phyloP scores from a whole-genome alignment of 129 eudicot species.

The Mikania micrantha region DNA sequence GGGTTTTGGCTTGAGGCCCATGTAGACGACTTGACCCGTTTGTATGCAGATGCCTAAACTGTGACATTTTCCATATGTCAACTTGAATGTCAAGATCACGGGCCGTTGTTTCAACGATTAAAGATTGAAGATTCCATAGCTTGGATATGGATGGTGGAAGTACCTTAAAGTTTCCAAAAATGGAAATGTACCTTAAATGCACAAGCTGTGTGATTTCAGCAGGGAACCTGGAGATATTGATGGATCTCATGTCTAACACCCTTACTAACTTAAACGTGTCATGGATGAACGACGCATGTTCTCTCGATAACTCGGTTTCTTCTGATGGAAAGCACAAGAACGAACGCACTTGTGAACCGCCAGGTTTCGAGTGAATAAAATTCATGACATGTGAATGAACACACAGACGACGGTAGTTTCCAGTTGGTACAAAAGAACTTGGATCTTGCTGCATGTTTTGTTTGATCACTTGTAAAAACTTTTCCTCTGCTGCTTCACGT shows the following conservation, averaged over 20 bases:
- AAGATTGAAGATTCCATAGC: conserved; percentile 54
- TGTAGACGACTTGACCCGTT: conserved; percentile 38
- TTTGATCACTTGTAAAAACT: conserved; percentile 37
- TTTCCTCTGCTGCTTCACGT: conserved; percentile 30
- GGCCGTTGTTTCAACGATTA: conserved; percentile 37
- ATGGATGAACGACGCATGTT: conserved; percentile 29
- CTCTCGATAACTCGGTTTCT: conserved; percentile 28
- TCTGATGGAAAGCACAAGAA: conserved; percentile 41
- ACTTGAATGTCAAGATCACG: conserved; percentile 37
- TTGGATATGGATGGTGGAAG: conserved; percentile 42
- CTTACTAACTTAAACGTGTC: conserved; percentile 44
- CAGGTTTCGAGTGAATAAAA: conserved; percentile 39
- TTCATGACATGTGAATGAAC: conserved; percentile 46
- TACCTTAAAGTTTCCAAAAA: conserved; percentile 35
- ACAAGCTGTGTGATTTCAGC: conserved; percentile 33
- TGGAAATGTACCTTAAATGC: conserved; percentile 46
- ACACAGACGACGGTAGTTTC: conserved; percentile 37
- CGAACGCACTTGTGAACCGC: conserved; percentile 50
- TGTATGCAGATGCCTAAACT: conserved; percentile 49
- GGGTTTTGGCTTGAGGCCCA: conserved; percentile 37
- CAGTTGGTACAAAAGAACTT: not conserved
- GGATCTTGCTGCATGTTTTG: conserved; percentile 1
- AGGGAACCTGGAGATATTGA: conserved; percentile 43
- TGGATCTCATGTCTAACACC: conserved; percentile 40
- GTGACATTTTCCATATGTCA: conserved; percentile 62